These are phyloP conservation scores for Stevia rebaudiana DNA, from an alignment of 140 eudicot species.

Conservation along the genomic window DNA sequence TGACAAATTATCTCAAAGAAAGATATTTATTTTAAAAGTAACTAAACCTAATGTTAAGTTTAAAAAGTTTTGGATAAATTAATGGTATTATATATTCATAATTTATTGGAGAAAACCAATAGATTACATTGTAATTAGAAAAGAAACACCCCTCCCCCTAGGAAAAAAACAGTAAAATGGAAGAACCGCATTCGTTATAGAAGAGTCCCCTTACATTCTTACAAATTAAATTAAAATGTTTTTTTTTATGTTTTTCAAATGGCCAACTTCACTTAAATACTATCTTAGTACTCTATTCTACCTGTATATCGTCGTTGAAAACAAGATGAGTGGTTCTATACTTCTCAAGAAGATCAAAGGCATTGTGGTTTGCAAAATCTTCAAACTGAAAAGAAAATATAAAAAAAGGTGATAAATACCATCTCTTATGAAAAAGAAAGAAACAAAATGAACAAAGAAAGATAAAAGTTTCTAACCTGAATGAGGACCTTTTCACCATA, in stretches of 20 bases:
- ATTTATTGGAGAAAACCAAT: neutral
- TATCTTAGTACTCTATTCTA: constrained; percentile 14
- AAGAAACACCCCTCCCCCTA: neutral
- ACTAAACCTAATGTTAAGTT: neutral
- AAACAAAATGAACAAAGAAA: constrained; percentile 4
- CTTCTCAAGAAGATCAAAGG: constrained; percentile 80
- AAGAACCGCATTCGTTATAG: neutral
- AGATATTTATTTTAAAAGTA: neutral
- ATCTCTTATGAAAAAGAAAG: neutral
- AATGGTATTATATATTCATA: neutral
- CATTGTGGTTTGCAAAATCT: constrained; percentile 94
- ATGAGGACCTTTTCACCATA: constrained; percentile 93
- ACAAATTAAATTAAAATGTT: neutral
- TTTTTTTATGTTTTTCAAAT: neutral
- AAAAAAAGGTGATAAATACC: constrained; percentile 4
- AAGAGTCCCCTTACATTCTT: neutral
- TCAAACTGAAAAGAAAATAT: constrained; percentile 54
- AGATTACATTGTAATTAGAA: neutral
- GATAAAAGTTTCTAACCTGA: constrained; percentile 49
- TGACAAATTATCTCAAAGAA: neutral
- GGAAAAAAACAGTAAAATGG: neutral
- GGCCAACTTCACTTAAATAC: neutral
- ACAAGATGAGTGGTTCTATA: constrained; percentile 89
- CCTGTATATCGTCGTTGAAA: constrained; percentile 95
- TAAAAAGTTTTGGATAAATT: neutral